These are phyloP conservation scores for Erodium texanum DNA, from an alignment of 441 rosid species.

Conservation along the genomic window DNA sequence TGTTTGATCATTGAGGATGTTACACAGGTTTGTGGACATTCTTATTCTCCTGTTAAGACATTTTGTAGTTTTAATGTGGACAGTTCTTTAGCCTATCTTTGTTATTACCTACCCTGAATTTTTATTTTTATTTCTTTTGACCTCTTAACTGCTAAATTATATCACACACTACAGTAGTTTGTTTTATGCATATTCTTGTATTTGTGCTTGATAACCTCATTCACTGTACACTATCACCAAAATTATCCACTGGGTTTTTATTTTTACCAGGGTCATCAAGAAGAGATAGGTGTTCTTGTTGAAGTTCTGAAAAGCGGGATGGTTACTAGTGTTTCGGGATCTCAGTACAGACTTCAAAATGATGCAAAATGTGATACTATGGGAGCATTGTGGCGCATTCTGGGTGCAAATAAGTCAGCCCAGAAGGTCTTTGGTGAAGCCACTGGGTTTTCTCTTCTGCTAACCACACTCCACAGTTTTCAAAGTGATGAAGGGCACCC, in stretches of 20 bases:
- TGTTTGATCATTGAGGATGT: slow-evolving; percentile 94
- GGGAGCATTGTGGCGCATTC: slow-evolving; percentile 97
- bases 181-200: not conserved
- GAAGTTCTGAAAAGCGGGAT: slow-evolving; percentile 99
- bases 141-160: not conserved
- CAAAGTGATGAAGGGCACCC: slow-evolving; percentile 58
- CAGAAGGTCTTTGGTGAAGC: slow-evolving; percentile 96
- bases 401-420: slow-evolving; percentile 77
- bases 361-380: slow-evolving; percentile 97
- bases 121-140: not conserved
- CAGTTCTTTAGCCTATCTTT: slow-evolving; percentile 7
- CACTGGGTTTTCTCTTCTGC: slow-evolving; percentile 95
- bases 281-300: slow-evolving; percentile 83
- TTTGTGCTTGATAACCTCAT: slow-evolving; percentile 5
- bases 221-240: slow-evolving; percentile 9
- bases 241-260: slow-evolving; percentile 11
- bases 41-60: slow-evolving; percentile 9
- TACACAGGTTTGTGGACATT: slow-evolving; percentile 51
- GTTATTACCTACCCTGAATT: slow-evolving; percentile 5
- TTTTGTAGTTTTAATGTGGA: slow-evolving; percentile 14
- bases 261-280: slow-evolving; percentile 72
- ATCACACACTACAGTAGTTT: not conserved
- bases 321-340: slow-evolving; percentile 84
- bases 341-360: slow-evolving; percentile 82
- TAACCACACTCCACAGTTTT: slow-evolving; percentile 88